Conservation (phyloP, 2,329 filamentous ascomycete species). For the Paracamarosporium sp. region DNA sequence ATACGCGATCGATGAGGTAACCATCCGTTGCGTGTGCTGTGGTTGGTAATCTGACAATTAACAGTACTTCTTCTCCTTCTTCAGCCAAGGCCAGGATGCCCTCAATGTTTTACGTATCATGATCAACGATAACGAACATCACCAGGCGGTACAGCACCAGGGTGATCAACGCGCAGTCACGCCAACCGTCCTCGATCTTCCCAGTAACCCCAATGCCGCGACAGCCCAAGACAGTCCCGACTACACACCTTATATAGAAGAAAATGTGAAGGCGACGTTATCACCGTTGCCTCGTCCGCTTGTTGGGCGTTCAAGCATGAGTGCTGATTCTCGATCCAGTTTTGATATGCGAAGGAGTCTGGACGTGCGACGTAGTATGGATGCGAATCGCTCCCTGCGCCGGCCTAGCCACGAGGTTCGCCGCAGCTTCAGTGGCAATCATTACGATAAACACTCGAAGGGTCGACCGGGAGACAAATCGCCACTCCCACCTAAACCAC, state of each 20-base stretch:
- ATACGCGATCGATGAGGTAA: conserved; percentile 90
- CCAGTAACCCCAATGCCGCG: conserved; percentile 14
- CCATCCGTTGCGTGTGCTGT: conserved; percentile 15
- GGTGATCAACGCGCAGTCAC: conserved; percentile 19
- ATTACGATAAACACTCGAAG: conserved; percentile 60
- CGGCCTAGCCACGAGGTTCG: conserved; percentile 43
- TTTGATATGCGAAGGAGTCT: conserved; percentile 49
- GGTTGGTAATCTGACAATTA: conserved; percentile 15
- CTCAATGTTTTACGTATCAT: conserved; percentile 78
- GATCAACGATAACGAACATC: conserved; percentile 67
- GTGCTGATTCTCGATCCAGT: conserved; percentile 54
- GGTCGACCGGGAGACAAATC: conserved; percentile 58
- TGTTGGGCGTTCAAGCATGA: conserved; percentile 45
- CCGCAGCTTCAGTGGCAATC: conserved; percentile 69
- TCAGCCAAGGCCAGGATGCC: conserved; percentile 83
- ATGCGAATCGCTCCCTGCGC: conserved; percentile 61
- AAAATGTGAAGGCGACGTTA: conserved; percentile 53
- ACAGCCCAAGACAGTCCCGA: conserved; percentile 25
- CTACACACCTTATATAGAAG: conserved; percentile 37
- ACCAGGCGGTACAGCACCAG: conserved; percentile 23
- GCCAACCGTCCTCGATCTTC: conserved; percentile 18
- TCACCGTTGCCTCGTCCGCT: conserved; percentile 47
- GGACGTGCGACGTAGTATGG: conserved; percentile 44
- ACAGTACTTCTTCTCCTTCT: conserved; percentile 96
- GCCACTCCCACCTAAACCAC: conserved; percentile 58